phyloP scores from a whole-genome alignment of 192 early-diverging fungal species.

The Rhizophagus prolifer region DNA sequence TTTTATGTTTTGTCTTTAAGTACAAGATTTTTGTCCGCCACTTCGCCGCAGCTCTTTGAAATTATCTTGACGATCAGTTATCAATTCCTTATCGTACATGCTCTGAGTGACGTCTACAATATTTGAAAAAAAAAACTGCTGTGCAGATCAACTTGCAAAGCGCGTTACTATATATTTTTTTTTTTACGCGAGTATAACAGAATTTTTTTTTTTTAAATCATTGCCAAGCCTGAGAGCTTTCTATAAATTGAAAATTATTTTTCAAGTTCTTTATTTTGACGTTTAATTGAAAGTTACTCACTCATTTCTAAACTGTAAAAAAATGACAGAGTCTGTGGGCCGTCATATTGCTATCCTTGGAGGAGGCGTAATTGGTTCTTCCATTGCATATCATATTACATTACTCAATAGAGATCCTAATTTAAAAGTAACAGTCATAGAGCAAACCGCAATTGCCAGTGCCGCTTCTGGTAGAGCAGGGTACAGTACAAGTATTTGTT shows the following conservation, averaged over 20 bases:
- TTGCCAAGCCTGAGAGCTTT: not conserved
- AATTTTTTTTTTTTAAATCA: not conserved
- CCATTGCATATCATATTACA: conserved; percentile 41
- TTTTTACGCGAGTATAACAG: not conserved
- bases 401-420: conserved; percentile 33
- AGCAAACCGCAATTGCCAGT: conserved; percentile 41
- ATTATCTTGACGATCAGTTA: too few relatives aligned
- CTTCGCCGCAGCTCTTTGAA: too few relatives aligned
- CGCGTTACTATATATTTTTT: not conserved
- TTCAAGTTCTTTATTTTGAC: not conserved
- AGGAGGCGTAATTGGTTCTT: conserved; percentile 46
- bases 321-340: not conserved
- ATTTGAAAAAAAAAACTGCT: too few relatives aligned
- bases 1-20: too few relatives aligned
- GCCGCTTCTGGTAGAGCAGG: conserved; percentile 48
- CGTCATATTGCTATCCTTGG: conserved; percentile 45
- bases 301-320: not conserved
- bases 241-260: not conserved
- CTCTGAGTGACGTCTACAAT: too few relatives aligned
- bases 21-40: too few relatives aligned
- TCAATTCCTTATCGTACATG: too few relatives aligned
- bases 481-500: conserved; percentile 11
- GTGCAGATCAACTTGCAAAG: too few relatives aligned
- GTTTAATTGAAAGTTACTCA: not conserved
- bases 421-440: conserved; percentile 42